Evolutionary conservation across 768 basidiomycete genomes (phyloP).

Genomic region (Cyathus striatus): DNA sequence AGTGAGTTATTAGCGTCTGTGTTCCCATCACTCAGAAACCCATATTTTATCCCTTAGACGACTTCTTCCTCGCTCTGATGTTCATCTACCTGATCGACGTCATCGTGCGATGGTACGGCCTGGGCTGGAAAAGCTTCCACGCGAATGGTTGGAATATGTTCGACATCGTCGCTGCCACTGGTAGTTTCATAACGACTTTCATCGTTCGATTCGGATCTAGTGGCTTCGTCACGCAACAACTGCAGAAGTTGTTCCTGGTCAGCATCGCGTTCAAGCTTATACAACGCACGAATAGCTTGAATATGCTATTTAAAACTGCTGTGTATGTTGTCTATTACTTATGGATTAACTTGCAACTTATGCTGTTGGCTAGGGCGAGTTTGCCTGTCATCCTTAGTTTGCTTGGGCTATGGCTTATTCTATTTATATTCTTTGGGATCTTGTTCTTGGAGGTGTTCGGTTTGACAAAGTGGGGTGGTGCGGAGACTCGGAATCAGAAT

Average conservation of each 20-base stretch:
- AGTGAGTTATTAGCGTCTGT: constrained; percentile 49
- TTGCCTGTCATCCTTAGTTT: constrained; percentile 82
- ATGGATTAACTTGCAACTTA: constrained; percentile 5
- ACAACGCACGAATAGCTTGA: constrained; percentile 80
- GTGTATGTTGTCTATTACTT: constrained; percentile 51
- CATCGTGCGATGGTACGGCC: constrained; percentile 69
- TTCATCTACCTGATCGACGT: constrained; percentile 76
- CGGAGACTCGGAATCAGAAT: constrained; percentile 66
- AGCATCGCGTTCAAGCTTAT: constrained; percentile 93
- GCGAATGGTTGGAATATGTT: constrained; percentile 94
- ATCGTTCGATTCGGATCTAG: constrained; percentile 52
- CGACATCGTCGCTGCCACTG: constrained; percentile 74
- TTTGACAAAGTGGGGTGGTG: constrained; percentile 78
- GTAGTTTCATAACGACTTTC: constrained; percentile 81
- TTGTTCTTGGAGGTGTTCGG: constrained; percentile 88
- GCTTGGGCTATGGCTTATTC: constrained; percentile 79
- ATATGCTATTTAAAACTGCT: constrained; percentile 95
- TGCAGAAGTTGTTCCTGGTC: constrained; percentile 90
- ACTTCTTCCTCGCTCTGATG: constrained; percentile 72
- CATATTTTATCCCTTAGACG: constrained; percentile 37
- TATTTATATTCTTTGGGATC: constrained; percentile 91
- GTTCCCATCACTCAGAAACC: constrained; percentile 2
- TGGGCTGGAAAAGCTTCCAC: constrained; percentile 81
- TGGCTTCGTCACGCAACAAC: constrained; percentile 53
- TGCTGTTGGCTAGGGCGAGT: constrained; percentile 55